A percentile compares a stretch with the other conserved stretches of the same genome.
phyloP scores from a whole-genome alignment of 2,329 filamentous ascomycete species.

The Penicillium sp. region DNA sequence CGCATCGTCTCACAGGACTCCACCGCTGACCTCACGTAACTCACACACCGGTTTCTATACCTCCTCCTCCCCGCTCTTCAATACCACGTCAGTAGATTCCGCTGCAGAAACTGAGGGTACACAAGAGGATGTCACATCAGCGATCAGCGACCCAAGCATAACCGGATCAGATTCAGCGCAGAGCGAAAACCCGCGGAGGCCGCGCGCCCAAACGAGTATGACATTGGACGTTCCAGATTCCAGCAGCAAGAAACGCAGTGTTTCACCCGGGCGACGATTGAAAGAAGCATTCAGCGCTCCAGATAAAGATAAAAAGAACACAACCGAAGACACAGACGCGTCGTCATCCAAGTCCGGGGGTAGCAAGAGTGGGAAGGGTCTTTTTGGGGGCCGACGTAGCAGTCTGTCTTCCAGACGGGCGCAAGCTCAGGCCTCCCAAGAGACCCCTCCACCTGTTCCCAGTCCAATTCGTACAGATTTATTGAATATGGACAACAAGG shows the following conservation, averaged over 20 bases:
- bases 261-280: conserved; percentile 70
- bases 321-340: conserved; percentile 50
- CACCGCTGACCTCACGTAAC: conserved; percentile 57
- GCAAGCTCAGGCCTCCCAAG: conserved; percentile 26
- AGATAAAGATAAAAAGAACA: conserved; percentile 51
- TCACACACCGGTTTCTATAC: conserved; percentile 69
- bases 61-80: conserved; percentile 67
- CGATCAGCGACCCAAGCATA: conserved; percentile 29
- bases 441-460: conserved; percentile 36
- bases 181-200: conserved; percentile 35
- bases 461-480: conserved; percentile 33
- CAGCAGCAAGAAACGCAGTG: conserved; percentile 55
- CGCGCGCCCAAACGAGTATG: conserved; percentile 28
- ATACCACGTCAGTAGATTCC: conserved; percentile 52
- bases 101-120: conserved; percentile 35
- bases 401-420: conserved; percentile 37
- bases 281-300: conserved; percentile 65
- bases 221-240: conserved; percentile 37
- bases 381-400: conserved; percentile 40
- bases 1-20: conserved; percentile 30
- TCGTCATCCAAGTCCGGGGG: conserved; percentile 43
- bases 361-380: conserved; percentile 41
- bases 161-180: conserved; percentile 45
- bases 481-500: neutral
- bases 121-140: conserved; percentile 27